Base-by-base conservation (phyloP, 768 basidiomycete species). In the Leccinellum luteum region DNA sequence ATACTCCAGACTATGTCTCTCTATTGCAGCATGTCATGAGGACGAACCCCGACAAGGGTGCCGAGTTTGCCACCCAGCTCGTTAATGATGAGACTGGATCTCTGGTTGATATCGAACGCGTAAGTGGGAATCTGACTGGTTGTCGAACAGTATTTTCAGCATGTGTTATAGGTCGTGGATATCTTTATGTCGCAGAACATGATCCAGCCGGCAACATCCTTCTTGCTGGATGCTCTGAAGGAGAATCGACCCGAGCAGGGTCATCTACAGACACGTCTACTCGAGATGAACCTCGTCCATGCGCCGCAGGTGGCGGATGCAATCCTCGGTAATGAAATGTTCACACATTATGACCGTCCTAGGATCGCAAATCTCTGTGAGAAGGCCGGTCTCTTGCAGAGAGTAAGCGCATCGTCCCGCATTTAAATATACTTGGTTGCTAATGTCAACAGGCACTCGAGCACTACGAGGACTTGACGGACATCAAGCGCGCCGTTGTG, bases 101-200 rank as follows among this genome's bases (percentile, higher is more conserved):
- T 14, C 74, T 98, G 57, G 91, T 98, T 44, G 96, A 99, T 66
- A 76, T 98, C 57, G 96, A 98, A 72, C 80, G 95, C 53, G 95
- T 89, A 65, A 58, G 84, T 74, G 27, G 17, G 50, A 38, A 13
- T 44, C 34, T 35, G 34, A 31, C 10, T 6, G 21, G 28, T 51
- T 17, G 31, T 47, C 31, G 52, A 44, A 14, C 44, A 25, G 17
- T 28, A 48, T n/a, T 19, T 50, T 34, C 28, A 21, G 47, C 48
- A 52, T 31, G 48, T 48, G n/a, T 55, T 31, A 48, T 30, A 90
- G 86, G 91, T 98, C 54, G 94, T 98, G 59, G 97, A 99, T 67
- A 97, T 98, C 66, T 98, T 99, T 80, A 97, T 98, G 94, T 90
- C 90, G 0, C 95, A 97, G 71, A 98, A 98, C 76, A 93, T 98